A percentile compares a stretch with the other conserved stretches of the same genome.
phyloP scores from a whole-genome alignment of 2,329 filamentous ascomycete genomes.

The Niveomyces coronatus region DNA sequence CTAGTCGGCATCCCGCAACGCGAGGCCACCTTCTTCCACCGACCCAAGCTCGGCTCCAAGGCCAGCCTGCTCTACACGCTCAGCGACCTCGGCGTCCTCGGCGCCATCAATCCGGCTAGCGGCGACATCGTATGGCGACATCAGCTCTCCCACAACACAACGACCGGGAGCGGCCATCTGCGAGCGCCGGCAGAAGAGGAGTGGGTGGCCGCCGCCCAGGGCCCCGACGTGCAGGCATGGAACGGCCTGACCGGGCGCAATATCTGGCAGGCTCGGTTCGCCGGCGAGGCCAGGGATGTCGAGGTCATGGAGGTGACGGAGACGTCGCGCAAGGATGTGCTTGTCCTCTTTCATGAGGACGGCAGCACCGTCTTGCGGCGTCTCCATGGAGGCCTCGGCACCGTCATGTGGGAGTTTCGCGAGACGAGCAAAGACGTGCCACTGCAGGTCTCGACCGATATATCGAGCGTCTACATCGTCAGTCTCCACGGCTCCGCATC shows the following conservation, averaged over 20 bases:
- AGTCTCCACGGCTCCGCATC: slow-evolving; percentile 60
- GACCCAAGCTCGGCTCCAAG: slow-evolving; percentile 68
- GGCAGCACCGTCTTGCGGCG: slow-evolving; percentile 53
- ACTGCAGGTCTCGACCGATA: slow-evolving; percentile 63
- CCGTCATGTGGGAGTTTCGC: slow-evolving; percentile 67
- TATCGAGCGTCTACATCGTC: slow-evolving; percentile 64
- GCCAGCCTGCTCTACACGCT: slow-evolving; percentile 87
- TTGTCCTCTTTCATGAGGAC: slow-evolving; percentile 56
- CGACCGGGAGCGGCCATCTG: slow-evolving; percentile 42
- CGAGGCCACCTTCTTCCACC: slow-evolving; percentile 90
- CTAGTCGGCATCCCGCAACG: slow-evolving; percentile 74
- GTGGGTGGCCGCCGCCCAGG: slow-evolving; percentile 64
- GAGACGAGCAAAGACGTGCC: slow-evolving; percentile 60
- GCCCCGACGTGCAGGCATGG: slow-evolving; percentile 66
- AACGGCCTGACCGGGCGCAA: slow-evolving; percentile 71
- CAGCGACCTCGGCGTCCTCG: slow-evolving; percentile 73
- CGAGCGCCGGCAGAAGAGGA: slow-evolving; percentile 70
- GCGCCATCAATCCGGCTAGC: slow-evolving; percentile 80
- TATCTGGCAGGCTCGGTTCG: slow-evolving; percentile 59
- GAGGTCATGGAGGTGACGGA: slow-evolving; percentile 68
- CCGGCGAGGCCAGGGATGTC: slow-evolving; percentile 53
- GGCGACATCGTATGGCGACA: slow-evolving; percentile 84
- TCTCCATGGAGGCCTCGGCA: slow-evolving; percentile 62
- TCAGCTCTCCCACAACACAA: slow-evolving; percentile 44
- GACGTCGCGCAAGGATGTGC: slow-evolving; percentile 54